Evolutionary conservation across 176 grass and related monocot genomes (phyloP).

Genomic region (Rhipidocladum racemiflorum): DNA sequence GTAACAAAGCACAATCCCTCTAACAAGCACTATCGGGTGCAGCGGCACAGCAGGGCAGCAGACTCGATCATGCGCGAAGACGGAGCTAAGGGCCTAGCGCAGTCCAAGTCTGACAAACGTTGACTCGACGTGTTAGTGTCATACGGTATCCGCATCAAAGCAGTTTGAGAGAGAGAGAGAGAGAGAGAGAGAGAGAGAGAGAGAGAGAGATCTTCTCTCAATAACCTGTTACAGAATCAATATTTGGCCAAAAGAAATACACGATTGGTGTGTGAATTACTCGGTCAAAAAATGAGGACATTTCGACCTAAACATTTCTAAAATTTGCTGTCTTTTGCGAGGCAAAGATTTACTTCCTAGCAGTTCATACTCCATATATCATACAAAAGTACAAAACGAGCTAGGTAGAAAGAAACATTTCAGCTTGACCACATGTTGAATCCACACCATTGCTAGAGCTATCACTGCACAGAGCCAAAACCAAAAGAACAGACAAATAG

Average conservation of each 20-base stretch:
- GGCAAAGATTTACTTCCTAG: neutral
- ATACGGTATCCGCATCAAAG: no score
- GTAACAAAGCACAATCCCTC: no score
- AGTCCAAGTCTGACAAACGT: no score
- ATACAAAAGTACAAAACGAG: neutral
- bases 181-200: no score
- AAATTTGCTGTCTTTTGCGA: no score
- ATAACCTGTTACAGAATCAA: neutral
- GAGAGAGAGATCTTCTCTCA: no score
- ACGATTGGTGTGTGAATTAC: neutral
- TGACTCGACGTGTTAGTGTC: no score
- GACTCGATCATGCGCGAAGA: no score
- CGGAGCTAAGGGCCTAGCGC: no score
- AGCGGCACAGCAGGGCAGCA: no score
- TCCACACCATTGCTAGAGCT: neutral
- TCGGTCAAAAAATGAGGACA: neutral
- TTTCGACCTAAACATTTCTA: neutral
- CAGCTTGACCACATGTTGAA: neutral
- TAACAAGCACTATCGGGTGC: no score
- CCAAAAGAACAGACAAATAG: neutral
- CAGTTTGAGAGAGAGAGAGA: no score
- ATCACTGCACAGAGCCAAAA: conserved; percentile 26
- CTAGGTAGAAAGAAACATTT: neutral
- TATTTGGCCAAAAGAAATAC: neutral
- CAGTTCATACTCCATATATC: neutral